A percentile compares a stretch with the other conserved stretches of the same genome.
Evolutionary conservation across 1,284 basidiomycete species (phyloP).

Genomic region (Melanopsichium pennsylvanicum): DNA sequence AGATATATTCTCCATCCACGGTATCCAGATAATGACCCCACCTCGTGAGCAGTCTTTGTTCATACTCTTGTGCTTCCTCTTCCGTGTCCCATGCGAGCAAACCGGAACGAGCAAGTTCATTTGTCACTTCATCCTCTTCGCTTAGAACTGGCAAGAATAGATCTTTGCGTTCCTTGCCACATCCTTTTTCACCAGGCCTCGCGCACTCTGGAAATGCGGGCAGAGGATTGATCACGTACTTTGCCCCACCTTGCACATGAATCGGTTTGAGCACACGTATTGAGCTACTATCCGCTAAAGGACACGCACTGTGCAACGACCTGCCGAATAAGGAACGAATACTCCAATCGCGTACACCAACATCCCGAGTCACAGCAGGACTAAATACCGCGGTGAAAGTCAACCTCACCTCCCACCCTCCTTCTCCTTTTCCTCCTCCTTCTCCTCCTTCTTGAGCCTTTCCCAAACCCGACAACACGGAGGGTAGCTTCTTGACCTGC

Average conservation of each 20-base stretch:
- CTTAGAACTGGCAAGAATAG: conserved; percentile 13
- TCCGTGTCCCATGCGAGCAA: conserved; percentile 25
- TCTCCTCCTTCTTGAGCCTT: too few species aligned
- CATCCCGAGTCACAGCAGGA: conserved; percentile 67
- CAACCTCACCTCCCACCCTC: conserved; percentile 75
- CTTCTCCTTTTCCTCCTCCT: conserved; percentile 5
- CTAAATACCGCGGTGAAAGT: conserved; percentile 84
- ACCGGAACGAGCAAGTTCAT: conserved; percentile 17
- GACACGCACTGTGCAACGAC: conserved; percentile 32
- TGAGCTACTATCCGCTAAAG: conserved; percentile 36
- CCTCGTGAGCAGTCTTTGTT: conserved; percentile 6
- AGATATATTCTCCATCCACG: conserved; percentile 30
- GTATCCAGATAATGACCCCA: conserved; percentile 23
- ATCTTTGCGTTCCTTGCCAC: background rate
- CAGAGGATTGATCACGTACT: conserved; percentile 18
- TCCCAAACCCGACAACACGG: too few species aligned
- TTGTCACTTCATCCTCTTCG: conserved; percentile 32
- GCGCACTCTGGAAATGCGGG: conserved; percentile 7
- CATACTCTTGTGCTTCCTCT: conserved; percentile 21
- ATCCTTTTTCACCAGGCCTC: conserved; percentile 2
- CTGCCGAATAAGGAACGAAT: conserved; percentile 44
- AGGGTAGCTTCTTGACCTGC: conserved; percentile 67
- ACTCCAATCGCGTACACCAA: conserved; percentile 41
- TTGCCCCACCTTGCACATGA: background rate
- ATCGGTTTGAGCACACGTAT: conserved; percentile 41